Conservation (phyloP, 768 basidiomycete genomes). For the Agaricus blazei region DNA sequence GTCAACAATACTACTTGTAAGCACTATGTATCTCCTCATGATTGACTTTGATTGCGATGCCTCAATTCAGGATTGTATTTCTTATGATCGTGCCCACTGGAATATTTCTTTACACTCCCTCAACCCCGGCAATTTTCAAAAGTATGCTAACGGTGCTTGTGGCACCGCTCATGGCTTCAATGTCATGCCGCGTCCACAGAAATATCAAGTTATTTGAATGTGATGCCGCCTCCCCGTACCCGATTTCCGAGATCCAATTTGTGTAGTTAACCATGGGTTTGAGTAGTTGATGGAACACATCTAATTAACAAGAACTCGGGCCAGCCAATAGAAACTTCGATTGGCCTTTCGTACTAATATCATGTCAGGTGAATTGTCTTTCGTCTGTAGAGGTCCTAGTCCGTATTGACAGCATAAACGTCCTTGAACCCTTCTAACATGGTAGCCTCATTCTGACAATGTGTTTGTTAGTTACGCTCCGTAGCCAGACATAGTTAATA, state of each 20-base stretch:
- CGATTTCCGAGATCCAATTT: background rate
- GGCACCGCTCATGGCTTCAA: background rate
- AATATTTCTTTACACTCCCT: background rate
- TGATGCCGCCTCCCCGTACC: background rate
- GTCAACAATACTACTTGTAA: constrained; percentile 30
- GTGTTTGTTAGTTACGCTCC: too few species aligned
- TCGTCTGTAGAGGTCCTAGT: too few species aligned
- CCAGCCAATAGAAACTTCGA: too few species aligned
- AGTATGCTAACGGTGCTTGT: background rate
- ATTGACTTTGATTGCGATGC: background rate
- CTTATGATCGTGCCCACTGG: background rate
- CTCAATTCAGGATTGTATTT: too few species aligned
- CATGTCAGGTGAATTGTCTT: too few species aligned
- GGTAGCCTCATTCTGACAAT: too few species aligned
- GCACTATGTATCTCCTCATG: background rate
- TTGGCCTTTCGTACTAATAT: too few species aligned
- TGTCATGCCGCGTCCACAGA: background rate
- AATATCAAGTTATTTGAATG: background rate
- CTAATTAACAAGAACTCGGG: too few species aligned
- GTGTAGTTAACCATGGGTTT: background rate
- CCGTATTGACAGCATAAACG: too few species aligned
- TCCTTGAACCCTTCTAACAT: too few species aligned
- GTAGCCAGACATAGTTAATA: too few species aligned
- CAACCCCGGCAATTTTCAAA: background rate
- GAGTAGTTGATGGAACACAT: too few species aligned